Conservation (phyloP, 495 filamentous ascomycete species). For the Immersiella caudata region DNA sequence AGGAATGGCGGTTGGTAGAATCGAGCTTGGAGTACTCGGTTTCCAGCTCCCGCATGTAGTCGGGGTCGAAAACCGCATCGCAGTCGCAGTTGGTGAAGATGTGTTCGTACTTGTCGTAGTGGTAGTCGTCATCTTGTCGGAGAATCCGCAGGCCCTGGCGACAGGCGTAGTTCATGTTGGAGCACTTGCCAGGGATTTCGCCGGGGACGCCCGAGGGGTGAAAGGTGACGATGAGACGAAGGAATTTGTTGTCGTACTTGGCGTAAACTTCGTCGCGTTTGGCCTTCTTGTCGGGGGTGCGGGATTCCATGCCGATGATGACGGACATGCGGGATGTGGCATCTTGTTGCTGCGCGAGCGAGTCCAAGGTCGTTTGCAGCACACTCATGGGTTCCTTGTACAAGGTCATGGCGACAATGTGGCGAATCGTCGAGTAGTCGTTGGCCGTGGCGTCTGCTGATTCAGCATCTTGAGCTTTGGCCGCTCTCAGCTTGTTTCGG, state of each 20-base stretch:
- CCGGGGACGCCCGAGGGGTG: constrained; percentile 15
- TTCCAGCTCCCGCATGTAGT: constrained; percentile 18
- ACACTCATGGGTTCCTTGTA: constrained; percentile 22
- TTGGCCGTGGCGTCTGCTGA: neutral
- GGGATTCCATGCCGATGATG: constrained; percentile 20
- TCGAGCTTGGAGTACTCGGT: constrained; percentile 15
- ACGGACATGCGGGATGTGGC: constrained; percentile 19
- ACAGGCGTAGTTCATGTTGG: constrained; percentile 23
- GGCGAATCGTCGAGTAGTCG: neutral
- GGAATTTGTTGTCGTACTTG: constrained; percentile 16
- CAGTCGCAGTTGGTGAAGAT: constrained; percentile 23
- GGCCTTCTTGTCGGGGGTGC: constrained; percentile 18
- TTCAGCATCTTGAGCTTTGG: constrained; percentile 17
- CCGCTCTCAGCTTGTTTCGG: constrained; percentile 1
- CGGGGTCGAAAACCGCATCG: constrained; percentile 18
- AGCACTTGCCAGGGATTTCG: constrained; percentile 19
- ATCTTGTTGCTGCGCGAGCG: constrained; percentile 16
- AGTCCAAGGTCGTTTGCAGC: constrained; percentile 17
- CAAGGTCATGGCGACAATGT: constrained; percentile 21
- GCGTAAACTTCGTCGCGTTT: constrained; percentile 15
- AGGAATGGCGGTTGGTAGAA: constrained; percentile 8
- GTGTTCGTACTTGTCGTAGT: constrained; percentile 22
- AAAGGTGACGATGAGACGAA: constrained; percentile 22
- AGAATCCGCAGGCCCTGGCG: constrained; percentile 15
- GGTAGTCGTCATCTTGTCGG: constrained; percentile 11